A percentile compares a stretch with the other conserved stretches of the same genome.
These are phyloP conservation scores for Ceratobasidium sp. DNA, from an alignment of 1,284 basidiomycete genomes.

Conservation along the genomic window DNA sequence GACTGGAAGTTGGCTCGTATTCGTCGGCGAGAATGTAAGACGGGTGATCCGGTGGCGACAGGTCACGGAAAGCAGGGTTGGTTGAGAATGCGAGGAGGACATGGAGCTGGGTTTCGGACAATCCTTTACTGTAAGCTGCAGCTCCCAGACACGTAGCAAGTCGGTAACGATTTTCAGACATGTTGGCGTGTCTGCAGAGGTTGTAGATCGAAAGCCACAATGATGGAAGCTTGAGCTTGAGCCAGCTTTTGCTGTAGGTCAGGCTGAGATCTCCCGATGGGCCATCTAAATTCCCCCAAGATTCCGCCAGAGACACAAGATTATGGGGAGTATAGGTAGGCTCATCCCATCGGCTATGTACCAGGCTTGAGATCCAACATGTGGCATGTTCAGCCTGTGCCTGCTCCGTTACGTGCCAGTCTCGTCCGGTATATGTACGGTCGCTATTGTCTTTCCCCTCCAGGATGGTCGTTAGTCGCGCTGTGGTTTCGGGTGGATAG, in stretches of 20 bases:
- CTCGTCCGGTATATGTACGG: background rate
- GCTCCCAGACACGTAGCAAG: background rate
- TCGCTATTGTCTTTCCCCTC: background rate
- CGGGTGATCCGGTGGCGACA: conserved; percentile 3
- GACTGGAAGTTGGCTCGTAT: background rate
- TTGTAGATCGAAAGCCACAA: conserved; percentile 30
- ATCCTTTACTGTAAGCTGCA: background rate
- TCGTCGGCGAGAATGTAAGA: conserved; percentile 17
- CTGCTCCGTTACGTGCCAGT: background rate
- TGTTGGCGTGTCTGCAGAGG: background rate
- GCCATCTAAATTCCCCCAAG: background rate
- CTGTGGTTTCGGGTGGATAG: conserved; percentile 4
- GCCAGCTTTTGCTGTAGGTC: conserved; percentile 10
- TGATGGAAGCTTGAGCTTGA: background rate
- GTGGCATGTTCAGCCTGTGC: background rate
- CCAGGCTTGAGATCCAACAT: conserved; percentile 2
- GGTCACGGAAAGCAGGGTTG: background rate
- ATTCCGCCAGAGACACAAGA: conserved; percentile 12
- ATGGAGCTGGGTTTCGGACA: background rate
- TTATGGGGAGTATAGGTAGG: background rate
- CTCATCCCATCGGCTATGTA: background rate
- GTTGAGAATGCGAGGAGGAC: conserved; percentile 33
- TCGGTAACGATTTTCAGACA: background rate
- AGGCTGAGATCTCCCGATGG: background rate
- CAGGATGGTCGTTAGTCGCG: background rate